Percentiles rank a stretch among this genome's conserved stretches.
Evolutionary conservation across 129 eudicot genomes (phyloP).

Genomic region (Tanacetum coccineum): DNA sequence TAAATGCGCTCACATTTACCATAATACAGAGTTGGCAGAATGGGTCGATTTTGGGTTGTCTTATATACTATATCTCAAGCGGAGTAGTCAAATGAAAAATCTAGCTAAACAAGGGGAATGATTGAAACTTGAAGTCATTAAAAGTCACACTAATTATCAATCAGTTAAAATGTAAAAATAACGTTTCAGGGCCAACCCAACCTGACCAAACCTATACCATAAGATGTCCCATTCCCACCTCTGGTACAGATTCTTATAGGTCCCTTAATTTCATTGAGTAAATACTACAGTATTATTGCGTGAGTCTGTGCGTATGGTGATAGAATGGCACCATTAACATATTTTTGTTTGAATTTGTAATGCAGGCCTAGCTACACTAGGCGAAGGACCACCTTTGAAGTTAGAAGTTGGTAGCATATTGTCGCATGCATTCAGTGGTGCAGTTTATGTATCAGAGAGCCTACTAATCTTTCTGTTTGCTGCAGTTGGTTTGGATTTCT

Average conservation of each 20-base stretch:
- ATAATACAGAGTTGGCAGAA: neutral
- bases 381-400: constrained; percentile 70
- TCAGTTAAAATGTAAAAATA: neutral
- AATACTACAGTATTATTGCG: too few species aligned
- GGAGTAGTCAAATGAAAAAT: neutral
- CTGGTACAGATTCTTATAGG: too few species aligned
- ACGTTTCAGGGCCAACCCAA: neutral
- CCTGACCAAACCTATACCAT: neutral
- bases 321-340: neutral
- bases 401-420: constrained; percentile 47
- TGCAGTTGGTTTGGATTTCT: constrained; percentile 74
- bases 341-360: constrained; percentile 18
- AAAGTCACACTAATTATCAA: neutral
- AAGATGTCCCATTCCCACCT: neutral
- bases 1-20: neutral
- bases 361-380: constrained; percentile 79
- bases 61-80: neutral
- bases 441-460: constrained; percentile 64
- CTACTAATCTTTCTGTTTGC: constrained; percentile 78
- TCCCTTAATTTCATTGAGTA: too few species aligned
- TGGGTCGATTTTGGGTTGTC: neutral
- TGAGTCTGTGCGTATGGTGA: too few species aligned
- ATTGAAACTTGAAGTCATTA: neutral
- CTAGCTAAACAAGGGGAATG: neutral
- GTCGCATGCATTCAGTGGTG: constrained; percentile 70